Base-by-base conservation (phyloP, 164 flowering plant species). In the Umbellularia californica region DNA sequence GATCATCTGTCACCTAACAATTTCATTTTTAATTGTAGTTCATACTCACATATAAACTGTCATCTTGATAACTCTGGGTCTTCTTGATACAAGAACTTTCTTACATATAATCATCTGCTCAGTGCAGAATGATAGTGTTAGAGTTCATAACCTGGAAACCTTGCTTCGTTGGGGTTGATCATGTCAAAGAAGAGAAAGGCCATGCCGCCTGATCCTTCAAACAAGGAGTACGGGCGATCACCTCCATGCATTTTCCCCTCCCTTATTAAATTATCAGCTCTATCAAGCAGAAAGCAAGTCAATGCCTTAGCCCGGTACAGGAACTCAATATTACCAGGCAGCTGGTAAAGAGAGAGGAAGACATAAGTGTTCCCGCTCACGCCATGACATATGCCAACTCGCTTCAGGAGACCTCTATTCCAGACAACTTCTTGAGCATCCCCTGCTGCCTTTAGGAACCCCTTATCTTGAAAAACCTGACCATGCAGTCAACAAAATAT, bases 361-460 rank as follows among this genome's bases (percentile, higher is more conserved):
- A 88, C 91, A 71, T 92, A 90, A 1, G 95, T 79, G 70, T 93
- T 93, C 33, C 98, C 98, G 74, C 97, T 91, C 55, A 90, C 81
- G 6, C 98, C 98, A 73, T 93, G 97, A 79, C 97, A 92, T 20
- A 93, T 79, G 3, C 98, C 98, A 23, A 93, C 97, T 41, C 91
- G 85, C 80, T 79, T 92, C 12, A 93, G 86, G 78, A 92, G 77
- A 10, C 98, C 97, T 2, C 95, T 80, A 25, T 82, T 81, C 97
- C 97, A 93, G 0, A 93, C 92, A 63, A 92, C 91, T 75, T 90
- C 94, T 63, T 84, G 90, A 66, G 95, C 95, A 25, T 87, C 94
- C 17, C 66, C 60, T 22, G 94, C 94, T 14, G 94, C 97, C 73
- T 88, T 68, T 50, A 79, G 72, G 75, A 87, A 88, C 65, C 83